A percentile compares a stretch with the other conserved stretches of the same genome.
These are phyloP conservation scores for Gentiana dahurica DNA, from an alignment of 257 asterid species.

Conservation along the genomic window DNA sequence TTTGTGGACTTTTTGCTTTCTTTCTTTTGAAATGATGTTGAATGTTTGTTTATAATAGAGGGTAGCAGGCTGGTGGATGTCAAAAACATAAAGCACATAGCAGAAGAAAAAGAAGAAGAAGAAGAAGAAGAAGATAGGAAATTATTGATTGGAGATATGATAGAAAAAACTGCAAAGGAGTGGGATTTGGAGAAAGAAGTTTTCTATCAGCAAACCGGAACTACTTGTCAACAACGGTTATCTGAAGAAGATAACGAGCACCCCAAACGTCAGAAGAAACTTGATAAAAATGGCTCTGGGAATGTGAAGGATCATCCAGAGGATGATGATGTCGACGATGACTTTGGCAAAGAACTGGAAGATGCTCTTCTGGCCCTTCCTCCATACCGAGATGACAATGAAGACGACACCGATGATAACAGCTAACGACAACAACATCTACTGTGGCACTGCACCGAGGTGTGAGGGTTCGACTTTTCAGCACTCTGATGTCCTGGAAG, in stretches of 20 bases:
- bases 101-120: constrained; percentile 24
- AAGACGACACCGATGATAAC: neutral
- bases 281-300: neutral
- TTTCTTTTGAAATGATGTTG: neutral
- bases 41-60: constrained; percentile 21
- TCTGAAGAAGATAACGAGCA: constrained; percentile 6
- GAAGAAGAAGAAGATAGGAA: too few relatives aligned
- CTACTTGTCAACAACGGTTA: constrained; percentile 1
- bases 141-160: constrained; percentile 43
- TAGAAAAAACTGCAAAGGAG: constrained; percentile 44
- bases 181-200: constrained; percentile 51
- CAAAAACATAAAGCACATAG: constrained; percentile 55
- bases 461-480: too few relatives aligned
- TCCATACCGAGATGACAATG: constrained; percentile 12
- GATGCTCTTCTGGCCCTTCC: constrained; percentile 13
- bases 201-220: constrained; percentile 44
- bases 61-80: constrained; percentile 57
- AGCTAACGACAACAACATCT: too few relatives aligned
- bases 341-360: constrained; percentile 30
- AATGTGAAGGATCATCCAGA: constrained; percentile 4
- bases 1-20: neutral
- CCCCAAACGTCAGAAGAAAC: constrained; percentile 3
- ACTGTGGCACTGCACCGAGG: too few relatives aligned
- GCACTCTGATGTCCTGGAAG: too few relatives aligned
- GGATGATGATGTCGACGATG: constrained; percentile 14